A percentile compares a stretch with the other conserved stretches of the same genome.
Evolutionary conservation across 2,329 filamentous ascomycete species (phyloP).

Genomic region (Botrytis pseudocinerea): DNA sequence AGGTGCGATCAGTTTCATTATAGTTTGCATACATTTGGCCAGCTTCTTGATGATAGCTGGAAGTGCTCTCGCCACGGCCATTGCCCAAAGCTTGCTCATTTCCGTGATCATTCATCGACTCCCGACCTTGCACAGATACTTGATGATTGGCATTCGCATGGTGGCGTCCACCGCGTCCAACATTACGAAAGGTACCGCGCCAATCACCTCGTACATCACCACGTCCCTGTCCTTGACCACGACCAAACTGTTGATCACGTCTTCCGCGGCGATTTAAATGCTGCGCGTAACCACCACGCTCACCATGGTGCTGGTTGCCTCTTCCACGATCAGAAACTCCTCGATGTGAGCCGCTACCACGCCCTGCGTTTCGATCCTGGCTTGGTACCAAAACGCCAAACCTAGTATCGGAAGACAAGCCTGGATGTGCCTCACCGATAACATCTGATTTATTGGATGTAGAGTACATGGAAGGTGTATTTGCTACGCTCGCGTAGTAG

Average conservation of each 20-base stretch:
- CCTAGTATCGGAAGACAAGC: conserved; percentile 14
- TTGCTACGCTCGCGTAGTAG: conserved; percentile 10
- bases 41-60: background rate
- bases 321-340: background rate
- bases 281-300: background rate
- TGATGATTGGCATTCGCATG: background rate
- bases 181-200: background rate
- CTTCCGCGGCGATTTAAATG: conserved; percentile 8
- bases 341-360: background rate
- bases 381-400: conserved; percentile 10
- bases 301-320: background rate
- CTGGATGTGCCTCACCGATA: conserved; percentile 13
- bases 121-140: background rate
- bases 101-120: background rate
- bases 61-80: background rate
- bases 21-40: fast-evolving
- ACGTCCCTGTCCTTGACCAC: conserved; percentile 7
- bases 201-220: background rate
- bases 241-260: conserved; percentile 1
- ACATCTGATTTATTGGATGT: conserved; percentile 10
- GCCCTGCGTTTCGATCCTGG: background rate
- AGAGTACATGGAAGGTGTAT: conserved; percentile 15
- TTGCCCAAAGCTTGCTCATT: background rate
- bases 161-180: background rate
- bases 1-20: background rate